These are phyloP conservation scores for Aureobasidium sp. DNA, from an alignment of 2,329 filamentous ascomycete genomes.

Conservation along the genomic window DNA sequence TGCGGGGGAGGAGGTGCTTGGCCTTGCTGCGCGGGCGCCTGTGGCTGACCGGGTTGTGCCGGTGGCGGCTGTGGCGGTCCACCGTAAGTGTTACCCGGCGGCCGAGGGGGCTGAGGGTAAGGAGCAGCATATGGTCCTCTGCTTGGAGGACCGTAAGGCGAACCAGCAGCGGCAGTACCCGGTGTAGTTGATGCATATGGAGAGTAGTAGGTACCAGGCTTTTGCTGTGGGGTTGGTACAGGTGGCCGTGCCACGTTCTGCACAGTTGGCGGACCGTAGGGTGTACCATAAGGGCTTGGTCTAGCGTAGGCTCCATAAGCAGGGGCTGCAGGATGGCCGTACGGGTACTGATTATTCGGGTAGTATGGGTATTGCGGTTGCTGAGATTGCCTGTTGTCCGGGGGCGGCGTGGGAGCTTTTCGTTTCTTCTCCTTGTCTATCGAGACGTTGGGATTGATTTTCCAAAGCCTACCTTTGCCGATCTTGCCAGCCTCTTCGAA, in stretches of 20 bases:
- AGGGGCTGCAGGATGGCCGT: conserved; percentile 11
- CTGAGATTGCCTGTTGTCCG: conserved; percentile 12
- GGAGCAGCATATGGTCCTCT: conserved; percentile 15
- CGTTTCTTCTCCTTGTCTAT: conserved; percentile 50
- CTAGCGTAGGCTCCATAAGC: conserved; percentile 14
- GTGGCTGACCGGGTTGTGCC: conserved; percentile 6
- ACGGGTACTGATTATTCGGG: conserved; percentile 14
- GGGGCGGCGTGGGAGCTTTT: conserved; percentile 35
- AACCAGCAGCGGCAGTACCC: conserved; percentile 10
- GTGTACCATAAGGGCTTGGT: conserved; percentile 16
- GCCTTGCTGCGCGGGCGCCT: background rate
- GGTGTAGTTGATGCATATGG: conserved; percentile 17
- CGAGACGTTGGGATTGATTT: conserved; percentile 48
- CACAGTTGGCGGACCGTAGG: conserved; percentile 15
- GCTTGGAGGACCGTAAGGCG: conserved; percentile 15
- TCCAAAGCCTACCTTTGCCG: conserved; percentile 57
- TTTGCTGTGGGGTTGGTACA: conserved; percentile 13
- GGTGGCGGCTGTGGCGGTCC: conserved; percentile 2
- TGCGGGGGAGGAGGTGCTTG: background rate
- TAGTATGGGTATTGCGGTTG: conserved; percentile 15
- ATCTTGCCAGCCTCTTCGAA: conserved; percentile 52
- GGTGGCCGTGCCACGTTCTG: conserved; percentile 12
- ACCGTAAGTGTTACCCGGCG: background rate
- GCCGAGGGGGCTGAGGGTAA: conserved; percentile 3
- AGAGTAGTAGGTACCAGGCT: conserved; percentile 17